phyloP scores from a whole-genome alignment of 805 yeast genomes.

The Cyberlindnera mycetangii region DNA sequence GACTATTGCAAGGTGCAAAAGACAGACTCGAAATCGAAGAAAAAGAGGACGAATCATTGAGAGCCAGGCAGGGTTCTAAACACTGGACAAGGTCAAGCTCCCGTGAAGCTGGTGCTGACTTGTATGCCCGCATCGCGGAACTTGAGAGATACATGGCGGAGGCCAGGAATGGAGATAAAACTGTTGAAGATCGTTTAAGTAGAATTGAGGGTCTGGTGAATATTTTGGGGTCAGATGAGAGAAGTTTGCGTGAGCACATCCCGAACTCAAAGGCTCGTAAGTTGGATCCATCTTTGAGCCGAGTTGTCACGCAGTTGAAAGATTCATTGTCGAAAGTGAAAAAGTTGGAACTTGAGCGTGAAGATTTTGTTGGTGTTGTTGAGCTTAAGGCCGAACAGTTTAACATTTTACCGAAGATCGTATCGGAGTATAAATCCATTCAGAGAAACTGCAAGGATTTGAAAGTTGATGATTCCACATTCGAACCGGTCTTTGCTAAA shows the following conservation, averaged over 20 bases:
- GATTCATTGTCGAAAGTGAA: conserved; percentile 29
- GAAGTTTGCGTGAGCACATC: conserved; percentile 26
- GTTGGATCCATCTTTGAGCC: conserved; percentile 35
- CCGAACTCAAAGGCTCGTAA: conserved; percentile 32
- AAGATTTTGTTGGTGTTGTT: conserved; percentile 38
- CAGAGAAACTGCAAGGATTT: conserved; percentile 19
- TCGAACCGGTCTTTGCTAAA: conserved; percentile 39
- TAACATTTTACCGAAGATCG: conserved; percentile 50
- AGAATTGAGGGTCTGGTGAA: conserved; percentile 46
- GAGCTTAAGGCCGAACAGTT: conserved; percentile 44
- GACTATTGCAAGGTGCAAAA: conserved; percentile 43
- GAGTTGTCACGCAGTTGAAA: conserved; percentile 34
- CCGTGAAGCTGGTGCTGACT: conserved; percentile 38
- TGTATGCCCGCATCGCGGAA: conserved; percentile 39
- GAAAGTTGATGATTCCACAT: conserved; percentile 29
- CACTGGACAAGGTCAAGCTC: conserved; percentile 55
- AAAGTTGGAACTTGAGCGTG: conserved; percentile 38
- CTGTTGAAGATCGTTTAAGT: conserved; percentile 44
- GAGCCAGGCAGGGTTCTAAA: conserved; percentile 48
- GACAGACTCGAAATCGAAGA: conserved; percentile 48
- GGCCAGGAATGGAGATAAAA: conserved; percentile 61
- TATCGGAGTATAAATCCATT: conserved; percentile 41
- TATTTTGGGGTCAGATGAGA: conserved; percentile 38
- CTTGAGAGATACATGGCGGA: conserved; percentile 48
- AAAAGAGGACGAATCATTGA: conserved; percentile 51